These are phyloP conservation scores for Hypoxylon perforatum DNA, from an alignment of 495 filamentous ascomycete species.

Conservation along the genomic window DNA sequence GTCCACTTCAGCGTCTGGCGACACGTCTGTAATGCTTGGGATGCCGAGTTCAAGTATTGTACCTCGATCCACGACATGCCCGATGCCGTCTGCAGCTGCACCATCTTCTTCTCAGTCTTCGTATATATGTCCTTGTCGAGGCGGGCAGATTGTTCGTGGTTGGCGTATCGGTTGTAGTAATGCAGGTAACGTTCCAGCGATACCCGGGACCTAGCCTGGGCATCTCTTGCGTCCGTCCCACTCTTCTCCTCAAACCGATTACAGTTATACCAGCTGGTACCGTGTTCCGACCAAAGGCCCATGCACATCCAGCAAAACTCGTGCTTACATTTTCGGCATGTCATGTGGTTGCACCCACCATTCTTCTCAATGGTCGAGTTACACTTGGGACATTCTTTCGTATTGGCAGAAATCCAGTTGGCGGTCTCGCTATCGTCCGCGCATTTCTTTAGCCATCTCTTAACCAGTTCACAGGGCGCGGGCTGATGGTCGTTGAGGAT, in stretches of 20 bases:
- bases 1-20: constrained; percentile 99
- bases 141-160: constrained; percentile 97
- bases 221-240: constrained; percentile 86
- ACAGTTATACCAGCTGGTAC: constrained; percentile 99
- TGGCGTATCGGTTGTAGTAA: constrained; percentile 98
- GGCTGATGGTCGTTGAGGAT: constrained; percentile 92
- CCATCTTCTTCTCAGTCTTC: constrained; percentile 99
- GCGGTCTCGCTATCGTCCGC: constrained; percentile 98
- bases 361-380: constrained; percentile 99
- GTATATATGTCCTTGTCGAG: constrained; percentile 94
- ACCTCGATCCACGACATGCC: constrained; percentile 99
- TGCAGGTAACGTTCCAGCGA: constrained; percentile 94
- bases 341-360: constrained; percentile 99
- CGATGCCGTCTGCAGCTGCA: constrained; percentile 87
- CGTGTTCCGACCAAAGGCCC: constrained; percentile 98
- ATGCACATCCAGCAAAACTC: constrained; percentile 99
- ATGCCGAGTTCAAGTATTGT: constrained; percentile 92
- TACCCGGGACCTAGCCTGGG: constrained; percentile 87
- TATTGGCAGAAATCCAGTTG: constrained; percentile 99
- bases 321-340: constrained; percentile 96
- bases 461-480: constrained; percentile 89
- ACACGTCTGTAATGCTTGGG: constrained; percentile 93
- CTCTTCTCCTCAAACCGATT: constrained; percentile 97
- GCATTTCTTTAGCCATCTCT: constrained; percentile 98
- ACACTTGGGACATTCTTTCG: constrained; percentile 97